Conservation (phyloP, 2,329 filamentous ascomycete species). For the Pseudomassariella vexata region DNA sequence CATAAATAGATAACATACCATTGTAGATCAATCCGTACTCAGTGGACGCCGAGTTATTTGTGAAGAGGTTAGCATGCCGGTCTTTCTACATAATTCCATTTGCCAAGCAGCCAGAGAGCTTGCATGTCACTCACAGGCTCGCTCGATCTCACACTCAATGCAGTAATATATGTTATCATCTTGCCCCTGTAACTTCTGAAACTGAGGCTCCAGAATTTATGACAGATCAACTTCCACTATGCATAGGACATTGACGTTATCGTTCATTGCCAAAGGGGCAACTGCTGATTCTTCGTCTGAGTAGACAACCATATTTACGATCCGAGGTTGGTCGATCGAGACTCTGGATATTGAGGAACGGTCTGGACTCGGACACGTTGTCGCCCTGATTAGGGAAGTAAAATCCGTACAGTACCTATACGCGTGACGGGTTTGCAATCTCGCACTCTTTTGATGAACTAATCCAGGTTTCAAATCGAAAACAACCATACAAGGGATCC, state of each 20-base stretch:
- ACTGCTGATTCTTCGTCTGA: conserved; percentile 19
- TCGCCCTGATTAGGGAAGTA: conserved; percentile 23
- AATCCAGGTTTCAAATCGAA: conserved; percentile 26
- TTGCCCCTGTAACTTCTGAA: conserved; percentile 25
- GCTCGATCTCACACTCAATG: conserved; percentile 32
- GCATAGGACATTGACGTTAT: conserved; percentile 29
- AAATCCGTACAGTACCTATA: background rate
- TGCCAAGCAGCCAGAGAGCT: background rate
- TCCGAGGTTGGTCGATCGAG: conserved; percentile 24
- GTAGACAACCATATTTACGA: conserved; percentile 30
- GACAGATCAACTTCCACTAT: conserved; percentile 33
- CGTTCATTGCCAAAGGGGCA: conserved; percentile 29
- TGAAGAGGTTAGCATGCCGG: background rate
- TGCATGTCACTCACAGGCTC: conserved; percentile 30
- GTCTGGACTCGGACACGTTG: conserved; percentile 31
- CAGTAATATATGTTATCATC: conserved; percentile 34
- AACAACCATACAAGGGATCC: conserved; percentile 8
- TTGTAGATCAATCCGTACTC: conserved; percentile 1
- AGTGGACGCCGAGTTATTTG: conserved; percentile 1
- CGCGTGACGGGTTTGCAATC: too few species aligned
- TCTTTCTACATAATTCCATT: background rate
- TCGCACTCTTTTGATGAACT: conserved; percentile 35
- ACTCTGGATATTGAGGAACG: conserved; percentile 29
- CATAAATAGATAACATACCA: too few species aligned
- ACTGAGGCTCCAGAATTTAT: conserved; percentile 30